Evolutionary conservation across 768 basidiomycete genomes (phyloP), one percentile per base, ranked within the genome.

Genomic region (Russula emetica): DNA sequence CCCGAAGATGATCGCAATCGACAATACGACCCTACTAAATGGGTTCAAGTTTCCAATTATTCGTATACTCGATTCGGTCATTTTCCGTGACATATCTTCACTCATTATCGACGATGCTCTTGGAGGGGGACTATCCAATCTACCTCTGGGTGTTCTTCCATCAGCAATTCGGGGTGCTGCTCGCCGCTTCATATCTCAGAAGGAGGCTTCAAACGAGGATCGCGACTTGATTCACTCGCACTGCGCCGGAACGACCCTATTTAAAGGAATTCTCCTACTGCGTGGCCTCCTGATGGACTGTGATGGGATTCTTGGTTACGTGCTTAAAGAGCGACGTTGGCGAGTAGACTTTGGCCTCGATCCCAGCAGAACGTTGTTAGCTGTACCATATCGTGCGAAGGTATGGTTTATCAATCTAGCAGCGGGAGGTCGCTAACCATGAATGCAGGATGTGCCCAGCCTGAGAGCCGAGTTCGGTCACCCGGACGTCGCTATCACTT

Each of bases 271-370:
- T 18, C 73, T 83, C 0, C 71, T 82, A 2, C 72, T 79, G 9
- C 78, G 82, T 1, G 82, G 82, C 2, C 70, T 83, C 1, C 58
- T 83, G 40, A 77, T 72, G 0, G 70, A 72, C 1, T 40, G 30
- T 22, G 47, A 49, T 8, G 79, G 78, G 0, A 75, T 84, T 10
- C 70, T 84, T 1, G 36, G 70, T 2, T 76, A 77, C 54, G 70
- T 71, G 1, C 69, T 84, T 0, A 70, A 69, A 36, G 72, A 76
- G n/a, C 75, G 73, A 52, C 76, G 80, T 13, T 83, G 81, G 80
- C 70, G 82, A 32, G 82, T 83, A 0, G 78, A 83, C 51, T 84
- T 80, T 64, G 82, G 83, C 1, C 75, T 82, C 5, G 78, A 79
- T 53, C 68, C 67, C 1, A 66, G 54, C 5, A 76, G 83, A 4